phyloP scores from a whole-genome alignment of 2,329 filamentous ascomycete species.

The Diplodia intermedia region DNA sequence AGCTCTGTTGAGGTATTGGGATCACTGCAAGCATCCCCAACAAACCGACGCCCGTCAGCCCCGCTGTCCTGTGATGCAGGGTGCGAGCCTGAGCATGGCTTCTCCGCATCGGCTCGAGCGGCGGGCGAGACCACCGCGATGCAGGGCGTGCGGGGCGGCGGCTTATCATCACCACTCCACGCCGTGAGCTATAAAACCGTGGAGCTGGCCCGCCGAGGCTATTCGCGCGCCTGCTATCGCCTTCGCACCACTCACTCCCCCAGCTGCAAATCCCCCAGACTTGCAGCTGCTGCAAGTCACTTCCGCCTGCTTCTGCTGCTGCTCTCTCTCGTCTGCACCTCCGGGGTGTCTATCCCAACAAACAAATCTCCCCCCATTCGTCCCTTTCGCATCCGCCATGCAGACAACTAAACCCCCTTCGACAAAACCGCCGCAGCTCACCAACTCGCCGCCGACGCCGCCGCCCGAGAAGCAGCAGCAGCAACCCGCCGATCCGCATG shows the following conservation, averaged over 20 bases:
- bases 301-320: no score
- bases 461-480: slow-evolving; percentile 7
- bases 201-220: neutral
- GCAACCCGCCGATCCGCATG: neutral
- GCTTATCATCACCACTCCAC: slow-evolving; percentile 9
- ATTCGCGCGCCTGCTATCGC: neutral
- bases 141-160: slow-evolving; percentile 15
- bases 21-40: slow-evolving; percentile 12
- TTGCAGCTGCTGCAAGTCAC: neutral
- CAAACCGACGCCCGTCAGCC: neutral
- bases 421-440: slow-evolving; percentile 1
- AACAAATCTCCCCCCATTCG: neutral
- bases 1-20: neutral
- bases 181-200: slow-evolving; percentile 4
- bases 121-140: slow-evolving; percentile 11
- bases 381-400: neutral
- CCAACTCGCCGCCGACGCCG: neutral
- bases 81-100: neutral
- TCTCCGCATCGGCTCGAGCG: slow-evolving; percentile 18
- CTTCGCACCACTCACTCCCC: neutral
- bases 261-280: neutral
- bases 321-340: no score
- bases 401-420: neutral
- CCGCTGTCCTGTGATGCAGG: neutral
- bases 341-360: no score